Base-by-base conservation (phyloP, 495 filamentous ascomycete genomes). In the Podospora australis region DNA sequence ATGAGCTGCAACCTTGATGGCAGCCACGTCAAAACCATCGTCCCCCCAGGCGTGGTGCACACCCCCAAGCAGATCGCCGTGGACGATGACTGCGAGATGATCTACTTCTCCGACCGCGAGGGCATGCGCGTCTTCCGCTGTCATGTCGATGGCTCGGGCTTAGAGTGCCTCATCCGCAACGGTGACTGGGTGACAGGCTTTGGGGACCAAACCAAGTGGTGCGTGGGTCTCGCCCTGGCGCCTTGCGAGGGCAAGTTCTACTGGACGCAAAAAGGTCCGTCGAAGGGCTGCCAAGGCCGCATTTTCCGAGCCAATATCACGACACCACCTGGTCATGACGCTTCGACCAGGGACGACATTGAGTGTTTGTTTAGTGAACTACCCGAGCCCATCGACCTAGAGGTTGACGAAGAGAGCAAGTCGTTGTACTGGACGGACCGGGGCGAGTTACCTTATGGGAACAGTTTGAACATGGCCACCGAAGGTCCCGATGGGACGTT, bases 101-200 rank as follows among this genome's bases (percentile, higher is more conserved):
- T 80, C 0, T 80, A 78, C 54, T 74, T 75, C 45, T 74, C 68
- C 49, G 78, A 80, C 53, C 74, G 77, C 1, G 78, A 79, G 42
- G 78, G 77, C 2, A 56, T 70, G 50, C 24, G 67, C 4, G 65
- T 82, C 2, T 56, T 70, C 40, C 67, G 75, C 0, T 64, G 63
- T 47, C 58, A 68, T 49, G 62, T 65, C 16, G 74, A 78, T 46
- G 76, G 77, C 4, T 57, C 35, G 2, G 54, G 68, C 13, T 66
- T 67, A 11, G 65, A 76, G 28, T 48, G 68, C 1, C 39, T 78
- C 2, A 25, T 39, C 6, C 40, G 40, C 22, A 43, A 43, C 40
- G 40, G 40, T 10, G 40, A 43, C 23, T 43, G 40, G 40, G 22
- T 23, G 10, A 21, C 22, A 2, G 40, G 40, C 40, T 43, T 24